A percentile compares a stretch with the other conserved stretches of the same genome.
Conservation (phyloP, 306 rosid species). For the Dalbergia cultrata region DNA sequence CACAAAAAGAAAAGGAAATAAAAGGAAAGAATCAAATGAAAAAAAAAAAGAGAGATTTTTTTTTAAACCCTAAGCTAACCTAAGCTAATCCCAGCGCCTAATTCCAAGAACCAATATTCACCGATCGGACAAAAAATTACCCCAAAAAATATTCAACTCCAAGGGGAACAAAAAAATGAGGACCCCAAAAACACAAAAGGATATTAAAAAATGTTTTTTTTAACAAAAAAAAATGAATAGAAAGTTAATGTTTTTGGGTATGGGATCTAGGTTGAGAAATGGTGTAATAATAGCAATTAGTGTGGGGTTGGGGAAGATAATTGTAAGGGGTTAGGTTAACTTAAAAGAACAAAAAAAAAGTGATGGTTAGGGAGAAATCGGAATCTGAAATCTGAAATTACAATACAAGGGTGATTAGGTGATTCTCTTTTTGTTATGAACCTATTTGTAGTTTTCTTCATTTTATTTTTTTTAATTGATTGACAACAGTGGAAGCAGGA, state of each 20-base stretch:
- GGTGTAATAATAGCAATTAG: not conserved
- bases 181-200: not conserved
- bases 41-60: not conserved
- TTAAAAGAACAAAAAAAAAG: not conserved
- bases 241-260: not conserved
- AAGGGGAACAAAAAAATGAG: not conserved
- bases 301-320: not conserved
- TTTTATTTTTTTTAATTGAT: not conserved
- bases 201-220: not conserved
- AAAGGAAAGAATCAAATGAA: not conserved
- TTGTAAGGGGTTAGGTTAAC: constrained; percentile 30
- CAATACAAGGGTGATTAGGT: not conserved
- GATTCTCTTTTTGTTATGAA: not conserved
- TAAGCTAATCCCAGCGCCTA: constrained; percentile 40
- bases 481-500: constrained; percentile 36
- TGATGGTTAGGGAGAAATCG: not conserved
- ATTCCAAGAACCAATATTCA: constrained; percentile 41
- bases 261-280: not conserved
- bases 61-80: constrained; percentile 55
- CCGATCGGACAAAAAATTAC: constrained; percentile 32
- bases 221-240: not conserved
- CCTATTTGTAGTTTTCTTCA: too few relatives aligned
- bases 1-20: not conserved
- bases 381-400: not conserved
- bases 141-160: not conserved